These are phyloP conservation scores for Oxytropis ochrocephala DNA, from an alignment of 306 rosid species.

Conservation along the genomic window DNA sequence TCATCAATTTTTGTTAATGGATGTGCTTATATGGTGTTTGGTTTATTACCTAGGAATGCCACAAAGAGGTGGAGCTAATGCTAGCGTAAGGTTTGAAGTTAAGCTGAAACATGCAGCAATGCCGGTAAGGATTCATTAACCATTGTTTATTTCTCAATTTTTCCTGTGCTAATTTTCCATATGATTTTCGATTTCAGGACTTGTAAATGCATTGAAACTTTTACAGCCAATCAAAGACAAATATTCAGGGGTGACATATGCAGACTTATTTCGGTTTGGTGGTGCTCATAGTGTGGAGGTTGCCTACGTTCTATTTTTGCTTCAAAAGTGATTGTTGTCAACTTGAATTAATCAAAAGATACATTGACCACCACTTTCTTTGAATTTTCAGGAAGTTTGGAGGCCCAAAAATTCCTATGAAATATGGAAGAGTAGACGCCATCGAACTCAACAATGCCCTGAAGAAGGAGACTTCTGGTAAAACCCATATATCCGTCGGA, in stretches of 20 bases:
- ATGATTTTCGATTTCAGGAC: constrained; percentile 54
- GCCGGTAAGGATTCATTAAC: constrained; percentile 54
- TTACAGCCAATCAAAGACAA: constrained; percentile 88
- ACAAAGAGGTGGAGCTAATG: constrained; percentile 91
- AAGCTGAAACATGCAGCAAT: constrained; percentile 87
- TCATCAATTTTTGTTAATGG: constrained; percentile 31
- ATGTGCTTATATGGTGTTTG: too few species aligned
- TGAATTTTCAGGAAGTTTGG: constrained; percentile 75
- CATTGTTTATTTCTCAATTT: constrained; percentile 11
- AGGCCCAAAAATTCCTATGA: constrained; percentile 96
- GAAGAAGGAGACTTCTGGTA: constrained; percentile 98
- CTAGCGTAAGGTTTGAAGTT: constrained; percentile 77
- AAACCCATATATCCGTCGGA: constrained; percentile 19
- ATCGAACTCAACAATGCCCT: constrained; percentile 68
- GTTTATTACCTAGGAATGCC: too few species aligned
- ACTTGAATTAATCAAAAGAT: neutral
- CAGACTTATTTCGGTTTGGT: constrained; percentile 95
- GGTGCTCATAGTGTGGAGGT: constrained; percentile 95
- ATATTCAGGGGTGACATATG: constrained; percentile 85
- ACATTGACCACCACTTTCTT: constrained; percentile 13
- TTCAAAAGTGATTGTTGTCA: neutral
- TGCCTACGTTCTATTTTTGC: constrained; percentile 13
- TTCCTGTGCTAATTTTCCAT: neutral
- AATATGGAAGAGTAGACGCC: constrained; percentile 84
- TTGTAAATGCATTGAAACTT: constrained; percentile 91